Evolutionary conservation across 805 yeast genomes (phyloP), one percentile per base, ranked within the genome.

Genomic region (Sungouiozyma ichnusensis): DNA sequence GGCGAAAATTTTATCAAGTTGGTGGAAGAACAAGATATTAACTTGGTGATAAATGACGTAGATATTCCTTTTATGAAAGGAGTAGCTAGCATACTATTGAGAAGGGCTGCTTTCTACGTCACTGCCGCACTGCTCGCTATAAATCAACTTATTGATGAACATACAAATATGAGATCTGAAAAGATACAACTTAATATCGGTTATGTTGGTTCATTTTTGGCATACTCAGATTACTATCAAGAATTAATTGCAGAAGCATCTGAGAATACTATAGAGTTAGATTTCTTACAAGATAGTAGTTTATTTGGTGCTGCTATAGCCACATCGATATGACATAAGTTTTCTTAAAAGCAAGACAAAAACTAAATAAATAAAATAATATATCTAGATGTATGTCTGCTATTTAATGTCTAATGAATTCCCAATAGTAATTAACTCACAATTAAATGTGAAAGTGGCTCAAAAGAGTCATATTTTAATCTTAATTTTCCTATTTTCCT

Each of bases 291-390:
- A 14, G 48, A 57, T 39, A 58, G 63, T 46, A 54, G 54, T 39
- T 41, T 58, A 33, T 39, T 52, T 32, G 63, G 63, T 20, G 54
- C 60, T 7, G 54, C 55, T 9, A 46, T 57, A 20, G 51, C 56
- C 8, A 48, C 50, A 3, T 44, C 44, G 27, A 13, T 50, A 35
- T 40, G 32, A 38, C 33, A 16, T 11, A 13, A n/a, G n/a, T n/a
- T n/a, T n/a, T n/a, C n/a, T n/a, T n/a, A n/a, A n/a, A n/a, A n/a
- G n/a, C n/a, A n/a, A n/a, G n/a, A n/a, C n/a, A n/a, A n/a, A n/a
- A n/a, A n/a, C n/a, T n/a, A n/a, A n/a, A n/a, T n/a, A n/a, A n/a
- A n/a, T n/a, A n/a, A n/a, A n/a, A n/a, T n/a, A n/a, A n/a, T n/a
- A n/a, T n/a, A n/a, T n/a, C n/a, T n/a, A n/a, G n/a, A n/a, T n/a